Evolutionary conservation across 306 rosid genomes (phyloP), one percentile per base, ranked within the genome.

Genomic region (Castanea crenata): DNA sequence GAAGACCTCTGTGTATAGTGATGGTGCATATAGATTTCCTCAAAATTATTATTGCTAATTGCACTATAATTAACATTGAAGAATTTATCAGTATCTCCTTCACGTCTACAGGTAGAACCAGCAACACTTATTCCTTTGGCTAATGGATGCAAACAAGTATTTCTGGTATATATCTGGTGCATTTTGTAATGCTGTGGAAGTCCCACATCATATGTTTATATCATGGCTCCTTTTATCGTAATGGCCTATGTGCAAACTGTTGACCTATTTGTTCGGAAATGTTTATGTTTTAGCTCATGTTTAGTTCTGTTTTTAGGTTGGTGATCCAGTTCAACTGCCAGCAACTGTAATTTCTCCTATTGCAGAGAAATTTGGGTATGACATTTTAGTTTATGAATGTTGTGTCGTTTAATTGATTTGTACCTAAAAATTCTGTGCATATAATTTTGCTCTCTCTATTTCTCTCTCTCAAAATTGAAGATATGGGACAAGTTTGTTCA

Each of bases 281-380:
- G 5, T 71, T 52, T 80, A 21, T 61, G 61, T 3, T 23, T 35
- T 62, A 51, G 20, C 4, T 34, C 44, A 14, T 71, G 4, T 61
- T 69, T 54, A 69, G 67, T 34, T 29, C 23, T 51, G 41, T 70
- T 16, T 58, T 14, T 68, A 94, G 98, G 94, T 94, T 21, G 98
- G 97, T 32, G 98, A 94, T 85, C 98, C 98, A 2, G 97, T 93
- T 83, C 97, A 94, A 86, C 98, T 94, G 34, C 98, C 98, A 29
- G 98, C 98, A 77, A 94, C 98, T 76, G 97, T 94, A 79, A 91
- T 91, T 62, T 94, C 98, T 23, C 88, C 92, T 6, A 27, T 76
- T 62, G 97, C 98, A 25, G 87, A 61, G 81, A 80, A 90, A 82
- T 87, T 88, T 58, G 95, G 97, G 98, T 92, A 89, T 67, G 64